phyloP scores from a whole-genome alignment of 306 rosid species.

The Quercus rubra region DNA sequence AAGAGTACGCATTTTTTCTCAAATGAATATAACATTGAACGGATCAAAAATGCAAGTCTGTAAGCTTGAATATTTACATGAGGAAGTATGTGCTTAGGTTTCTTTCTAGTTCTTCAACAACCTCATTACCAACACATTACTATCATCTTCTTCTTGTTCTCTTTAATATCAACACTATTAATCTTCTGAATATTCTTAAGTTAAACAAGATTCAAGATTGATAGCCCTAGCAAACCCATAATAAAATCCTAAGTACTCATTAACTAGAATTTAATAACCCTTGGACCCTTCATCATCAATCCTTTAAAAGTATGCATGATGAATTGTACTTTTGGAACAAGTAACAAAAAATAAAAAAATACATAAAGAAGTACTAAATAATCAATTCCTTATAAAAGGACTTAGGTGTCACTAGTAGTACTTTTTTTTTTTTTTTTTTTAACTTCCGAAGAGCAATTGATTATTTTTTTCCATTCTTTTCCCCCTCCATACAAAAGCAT shows the following conservation, averaged over 20 bases:
- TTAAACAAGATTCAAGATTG: no score
- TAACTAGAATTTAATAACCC: not conserved
- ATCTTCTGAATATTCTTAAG: not conserved
- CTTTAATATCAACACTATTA: not conserved
- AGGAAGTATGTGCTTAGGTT: not conserved
- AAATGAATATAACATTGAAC: not conserved
- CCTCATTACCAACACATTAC: not conserved
- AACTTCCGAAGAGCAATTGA: no score
- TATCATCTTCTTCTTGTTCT: not conserved
- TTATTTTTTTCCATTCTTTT: no score
- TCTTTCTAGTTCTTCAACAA: not conserved
- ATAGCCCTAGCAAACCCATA: no score
- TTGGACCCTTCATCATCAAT: not conserved
- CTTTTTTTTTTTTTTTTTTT: no score
- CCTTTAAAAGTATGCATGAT: not conserved
- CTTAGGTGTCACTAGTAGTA: not conserved
- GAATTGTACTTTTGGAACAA: not conserved
- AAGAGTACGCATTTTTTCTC: not conserved
- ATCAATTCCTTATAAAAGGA: not conserved
- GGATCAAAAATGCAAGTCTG: not conserved
- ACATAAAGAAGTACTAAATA: not conserved
- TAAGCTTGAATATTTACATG: not conserved
- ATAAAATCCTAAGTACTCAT: not conserved
- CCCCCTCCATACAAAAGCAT: no score
- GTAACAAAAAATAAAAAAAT: not conserved